A percentile compares a stretch with the other conserved stretches of the same genome.
Evolutionary conservation across 148 eudicot genomes (phyloP).

Genomic region (Pharnaceum exiguum): DNA sequence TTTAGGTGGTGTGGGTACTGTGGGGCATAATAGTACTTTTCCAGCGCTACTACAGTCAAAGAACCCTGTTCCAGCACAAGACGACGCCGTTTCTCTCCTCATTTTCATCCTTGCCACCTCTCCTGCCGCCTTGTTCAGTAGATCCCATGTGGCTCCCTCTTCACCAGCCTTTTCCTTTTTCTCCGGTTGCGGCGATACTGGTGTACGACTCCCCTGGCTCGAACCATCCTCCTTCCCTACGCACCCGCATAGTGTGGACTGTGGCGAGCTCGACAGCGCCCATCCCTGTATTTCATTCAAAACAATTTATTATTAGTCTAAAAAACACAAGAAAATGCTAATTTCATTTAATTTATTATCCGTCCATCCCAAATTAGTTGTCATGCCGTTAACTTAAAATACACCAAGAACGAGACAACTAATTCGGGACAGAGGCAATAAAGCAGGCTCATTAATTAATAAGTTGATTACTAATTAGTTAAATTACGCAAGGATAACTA

Average conservation of each 20-base stretch:
- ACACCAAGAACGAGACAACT: too few species aligned
- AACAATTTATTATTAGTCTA: too few species aligned
- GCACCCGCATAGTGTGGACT: slow-evolving; percentile 49
- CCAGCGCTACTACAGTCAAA: slow-evolving; percentile 25
- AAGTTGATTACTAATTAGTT: too few species aligned
- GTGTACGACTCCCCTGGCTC: slow-evolving; percentile 38
- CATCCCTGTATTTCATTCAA: slow-evolving; percentile 7
- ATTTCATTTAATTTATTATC: background rate
- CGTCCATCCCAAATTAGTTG: too few species aligned
- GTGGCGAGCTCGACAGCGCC: slow-evolving; percentile 51
- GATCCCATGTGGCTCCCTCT: slow-evolving; percentile 29
- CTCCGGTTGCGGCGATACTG: slow-evolving; percentile 21
- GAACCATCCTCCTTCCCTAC: slow-evolving; percentile 29
- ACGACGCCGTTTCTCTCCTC: slow-evolving; percentile 16
- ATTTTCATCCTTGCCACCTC: slow-evolving; percentile 53
- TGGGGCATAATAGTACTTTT: slow-evolving; percentile 13
- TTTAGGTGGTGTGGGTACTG: slow-evolving; percentile 8
- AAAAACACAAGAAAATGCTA: background rate
- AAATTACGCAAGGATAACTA: too few species aligned
- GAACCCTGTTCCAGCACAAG: slow-evolving; percentile 25
- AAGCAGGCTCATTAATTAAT: too few species aligned
- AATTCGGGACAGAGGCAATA: too few species aligned
- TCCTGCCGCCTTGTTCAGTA: slow-evolving; percentile 51
- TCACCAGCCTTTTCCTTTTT: background rate
- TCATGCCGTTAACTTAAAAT: too few species aligned